phyloP scores from a whole-genome alignment of 2,329 filamentous ascomycete genomes.

The Immersiporthe knoxdaviesiana region DNA sequence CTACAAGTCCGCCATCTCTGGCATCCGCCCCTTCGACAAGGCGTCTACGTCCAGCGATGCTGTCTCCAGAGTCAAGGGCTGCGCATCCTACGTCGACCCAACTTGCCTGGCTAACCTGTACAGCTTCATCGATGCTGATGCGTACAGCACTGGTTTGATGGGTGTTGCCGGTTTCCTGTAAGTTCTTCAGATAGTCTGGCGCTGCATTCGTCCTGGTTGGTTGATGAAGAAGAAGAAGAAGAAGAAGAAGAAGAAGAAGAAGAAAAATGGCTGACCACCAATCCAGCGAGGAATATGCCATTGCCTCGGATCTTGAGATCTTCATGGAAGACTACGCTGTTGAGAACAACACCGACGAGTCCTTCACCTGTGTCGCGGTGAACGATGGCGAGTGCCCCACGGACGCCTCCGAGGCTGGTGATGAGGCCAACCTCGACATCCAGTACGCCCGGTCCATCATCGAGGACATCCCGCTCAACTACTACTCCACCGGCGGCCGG shows the following conservation, averaged over 20 bases:
- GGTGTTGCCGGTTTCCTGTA: conserved; percentile 27
- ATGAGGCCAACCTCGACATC: conserved; percentile 65
- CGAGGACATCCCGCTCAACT: conserved; percentile 40
- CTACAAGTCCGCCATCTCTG: conserved; percentile 23
- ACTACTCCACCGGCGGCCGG: conserved; percentile 31
- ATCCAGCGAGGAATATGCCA: conserved; percentile 44
- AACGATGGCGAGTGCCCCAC: conserved; percentile 41
- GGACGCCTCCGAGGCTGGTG: conserved; percentile 40
- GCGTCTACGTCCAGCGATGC: neutral
- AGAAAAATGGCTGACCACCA: conserved; percentile 39
- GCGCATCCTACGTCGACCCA: conserved; percentile 43
- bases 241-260: neutral
- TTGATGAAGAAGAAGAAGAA: too few species aligned
- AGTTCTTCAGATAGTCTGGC: neutral
- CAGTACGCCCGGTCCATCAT: conserved; percentile 34
- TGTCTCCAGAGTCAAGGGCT: conserved; percentile 31
- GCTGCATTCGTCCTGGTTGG: neutral
- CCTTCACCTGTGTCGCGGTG: conserved; percentile 55
- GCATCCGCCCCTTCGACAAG: conserved; percentile 15
- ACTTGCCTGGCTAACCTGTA: conserved; percentile 50
- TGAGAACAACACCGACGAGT: conserved; percentile 16
- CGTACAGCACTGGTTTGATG: conserved; percentile 25
- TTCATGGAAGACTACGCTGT: conserved; percentile 21
- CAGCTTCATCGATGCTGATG: conserved; percentile 48
- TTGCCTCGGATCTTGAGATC: conserved; percentile 39